Percentiles rank a stretch among this genome's conserved stretches.
Conservation (phyloP, 164 flowering plant genomes). For the Tetrastigma voinierianum region DNA sequence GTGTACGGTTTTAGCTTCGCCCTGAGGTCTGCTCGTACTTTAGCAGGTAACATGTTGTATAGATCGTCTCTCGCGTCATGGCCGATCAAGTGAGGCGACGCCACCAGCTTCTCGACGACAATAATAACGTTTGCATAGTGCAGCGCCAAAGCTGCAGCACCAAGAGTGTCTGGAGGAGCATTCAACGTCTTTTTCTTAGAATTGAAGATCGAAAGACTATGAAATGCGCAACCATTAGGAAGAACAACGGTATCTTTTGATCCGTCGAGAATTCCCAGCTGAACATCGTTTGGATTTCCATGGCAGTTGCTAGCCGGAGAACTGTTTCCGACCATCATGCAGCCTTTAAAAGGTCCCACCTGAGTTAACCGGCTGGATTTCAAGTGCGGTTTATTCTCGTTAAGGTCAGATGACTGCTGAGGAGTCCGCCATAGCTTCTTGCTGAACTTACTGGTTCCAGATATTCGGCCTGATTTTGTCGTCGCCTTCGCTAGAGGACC, state of each 20-base stretch:
- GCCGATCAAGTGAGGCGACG: constrained; percentile 86
- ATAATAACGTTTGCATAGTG: constrained; percentile 87
- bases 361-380: constrained; percentile 35
- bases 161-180: constrained; percentile 77
- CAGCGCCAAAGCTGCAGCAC: constrained; percentile 77
- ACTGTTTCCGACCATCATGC: constrained; percentile 35
- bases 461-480: constrained; percentile 46
- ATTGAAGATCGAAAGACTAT: constrained; percentile 21
- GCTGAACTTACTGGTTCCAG: constrained; percentile 23
- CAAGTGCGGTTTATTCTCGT: constrained; percentile 20
- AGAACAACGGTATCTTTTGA: constrained; percentile 14
- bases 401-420: constrained; percentile 15
- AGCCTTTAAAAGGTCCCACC: constrained; percentile 59
- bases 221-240: constrained; percentile 8
- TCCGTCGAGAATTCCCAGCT: constrained; percentile 30
- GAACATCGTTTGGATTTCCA: constrained; percentile 25
- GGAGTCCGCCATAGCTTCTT: constrained; percentile 30
- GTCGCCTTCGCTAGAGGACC: constrained; percentile 42
- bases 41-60: constrained; percentile 79
- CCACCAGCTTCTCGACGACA: constrained; percentile 74
- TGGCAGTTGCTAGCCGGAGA: constrained; percentile 27
- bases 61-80: constrained; percentile 84
- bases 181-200: constrained; percentile 40
- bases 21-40: constrained; percentile 54
- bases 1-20: constrained; percentile 61